Percentiles rank a stretch among this genome's conserved stretches.
Evolutionary conservation across 257 asterid genomes (phyloP).

Genomic region (Scutellaria baicalensis): DNA sequence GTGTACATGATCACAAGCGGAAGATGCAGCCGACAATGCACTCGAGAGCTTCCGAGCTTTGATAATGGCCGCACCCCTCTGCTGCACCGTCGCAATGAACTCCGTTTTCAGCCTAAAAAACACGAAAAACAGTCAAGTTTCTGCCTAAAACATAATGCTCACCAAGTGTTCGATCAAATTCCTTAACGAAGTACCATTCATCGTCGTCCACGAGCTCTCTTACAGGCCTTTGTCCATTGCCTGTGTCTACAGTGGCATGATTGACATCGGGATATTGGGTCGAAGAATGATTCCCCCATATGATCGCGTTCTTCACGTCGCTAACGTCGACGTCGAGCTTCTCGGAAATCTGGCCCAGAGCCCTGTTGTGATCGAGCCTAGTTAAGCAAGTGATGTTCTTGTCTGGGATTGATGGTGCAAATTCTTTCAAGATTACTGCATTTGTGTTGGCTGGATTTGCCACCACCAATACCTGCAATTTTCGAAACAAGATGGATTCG

Average conservation of each 20-base stretch:
- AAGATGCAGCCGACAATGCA: conserved; percentile 78
- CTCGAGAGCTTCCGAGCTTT: conserved; percentile 73
- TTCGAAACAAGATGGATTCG: background rate
- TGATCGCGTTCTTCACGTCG: conserved; percentile 64
- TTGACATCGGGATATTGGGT: conserved; percentile 82
- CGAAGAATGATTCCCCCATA: conserved; percentile 94
- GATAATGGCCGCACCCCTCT: conserved; percentile 65
- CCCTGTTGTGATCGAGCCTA: conserved; percentile 81
- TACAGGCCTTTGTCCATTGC: conserved; percentile 32
- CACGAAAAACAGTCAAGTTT: too few relatives aligned
- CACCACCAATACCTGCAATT: conserved; percentile 60
- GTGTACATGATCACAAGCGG: conserved; percentile 83
- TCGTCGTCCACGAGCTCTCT: conserved; percentile 48
- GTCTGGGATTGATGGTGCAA: conserved; percentile 60
- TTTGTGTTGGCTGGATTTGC: conserved; percentile 91
- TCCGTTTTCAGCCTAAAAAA: conserved; percentile 43
- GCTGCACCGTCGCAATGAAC: conserved; percentile 58
- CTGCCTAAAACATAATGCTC: background rate
- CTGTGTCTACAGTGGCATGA: conserved; percentile 47
- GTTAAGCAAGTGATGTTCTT: conserved; percentile 82
- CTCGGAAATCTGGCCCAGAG: conserved; percentile 58
- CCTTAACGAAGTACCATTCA: conserved; percentile 33
- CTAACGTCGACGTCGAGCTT: conserved; percentile 48
- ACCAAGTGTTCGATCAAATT: background rate
- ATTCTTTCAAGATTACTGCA: conserved; percentile 66